These are phyloP conservation scores for Agaricus sinodeliciosus DNA, from an alignment of 768 basidiomycete genomes.

Conservation along the genomic window DNA sequence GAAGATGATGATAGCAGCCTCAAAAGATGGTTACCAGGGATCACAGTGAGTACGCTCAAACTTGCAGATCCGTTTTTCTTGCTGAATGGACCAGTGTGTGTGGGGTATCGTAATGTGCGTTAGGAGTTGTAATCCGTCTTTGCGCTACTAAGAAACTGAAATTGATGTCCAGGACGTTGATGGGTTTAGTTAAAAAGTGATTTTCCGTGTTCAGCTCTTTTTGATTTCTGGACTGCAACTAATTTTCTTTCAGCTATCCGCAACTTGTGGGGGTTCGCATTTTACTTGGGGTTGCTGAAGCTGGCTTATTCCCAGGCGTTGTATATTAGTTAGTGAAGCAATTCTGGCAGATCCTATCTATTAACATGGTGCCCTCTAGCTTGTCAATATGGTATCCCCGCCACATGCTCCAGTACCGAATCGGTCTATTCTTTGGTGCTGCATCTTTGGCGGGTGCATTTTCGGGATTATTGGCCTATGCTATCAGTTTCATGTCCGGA, in stretches of 20 bases:
- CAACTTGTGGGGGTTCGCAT: conserved; percentile 53
- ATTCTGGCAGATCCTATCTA: not conserved
- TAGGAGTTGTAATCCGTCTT: not conserved
- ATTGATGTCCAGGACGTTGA: conserved; percentile 38
- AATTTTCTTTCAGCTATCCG: conserved; percentile 37
- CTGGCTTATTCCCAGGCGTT: conserved; percentile 68
- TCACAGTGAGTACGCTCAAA: conserved; percentile 35
- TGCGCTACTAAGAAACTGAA: not conserved
- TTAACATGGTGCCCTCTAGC: conserved; percentile 21
- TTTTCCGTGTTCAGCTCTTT: conserved; percentile 1
- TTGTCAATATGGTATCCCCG: conserved; percentile 67
- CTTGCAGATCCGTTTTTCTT: not conserved
- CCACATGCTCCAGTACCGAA: conserved; percentile 50
- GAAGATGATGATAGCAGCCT: not conserved
- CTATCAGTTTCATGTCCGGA: conserved; percentile 46
- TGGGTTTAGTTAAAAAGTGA: conserved; percentile 65
- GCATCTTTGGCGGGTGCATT: conserved; percentile 61
- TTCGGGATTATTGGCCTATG: conserved; percentile 53
- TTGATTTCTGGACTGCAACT: not conserved
- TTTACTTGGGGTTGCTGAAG: conserved; percentile 60
- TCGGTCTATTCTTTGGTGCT: conserved; percentile 60
- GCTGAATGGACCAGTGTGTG: conserved; percentile 29
- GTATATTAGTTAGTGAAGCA: conserved; percentile 52
- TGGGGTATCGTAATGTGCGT: conserved; percentile 64
- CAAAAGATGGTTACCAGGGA: conserved; percentile 55